Conservation (phyloP, 169 alveolate species). For the Plasmodium reichenowi region DNA sequence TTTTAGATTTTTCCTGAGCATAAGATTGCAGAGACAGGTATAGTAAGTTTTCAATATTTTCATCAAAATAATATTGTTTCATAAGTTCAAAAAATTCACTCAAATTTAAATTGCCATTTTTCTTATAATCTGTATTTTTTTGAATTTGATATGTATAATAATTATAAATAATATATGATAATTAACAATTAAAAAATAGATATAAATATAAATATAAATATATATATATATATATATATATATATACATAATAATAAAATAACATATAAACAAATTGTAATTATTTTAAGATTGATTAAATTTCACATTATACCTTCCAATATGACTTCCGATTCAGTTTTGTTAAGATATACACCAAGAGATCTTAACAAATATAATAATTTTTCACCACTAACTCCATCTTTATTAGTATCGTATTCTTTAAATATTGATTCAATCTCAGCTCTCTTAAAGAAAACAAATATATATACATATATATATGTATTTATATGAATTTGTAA, state of each 20-base stretch:
- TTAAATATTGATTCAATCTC: slow-evolving; percentile 68
- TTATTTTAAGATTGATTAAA: no score
- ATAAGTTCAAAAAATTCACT: slow-evolving; percentile 58
- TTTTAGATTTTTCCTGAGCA: slow-evolving; percentile 46
- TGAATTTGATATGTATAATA: background rate
- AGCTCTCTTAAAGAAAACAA: slow-evolving; percentile 47
- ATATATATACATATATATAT: background rate
- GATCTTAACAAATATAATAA: slow-evolving; percentile 50
- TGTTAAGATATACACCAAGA: slow-evolving; percentile 62
- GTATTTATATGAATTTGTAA: slow-evolving; percentile 6
- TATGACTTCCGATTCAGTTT: slow-evolving; percentile 52
- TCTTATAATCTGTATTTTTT: slow-evolving; percentile 60
- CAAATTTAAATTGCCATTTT: slow-evolving; percentile 68
- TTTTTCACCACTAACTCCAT: slow-evolving; percentile 57
- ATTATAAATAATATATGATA: background rate
- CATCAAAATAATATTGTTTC: slow-evolving; percentile 73
- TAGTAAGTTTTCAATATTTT: slow-evolving; percentile 59
- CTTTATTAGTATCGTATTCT: slow-evolving; percentile 58
- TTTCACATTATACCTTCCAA: slow-evolving; percentile 41
- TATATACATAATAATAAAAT: background rate
- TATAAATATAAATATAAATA: background rate
- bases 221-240: no score
- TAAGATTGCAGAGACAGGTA: slow-evolving; percentile 55
- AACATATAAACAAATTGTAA: slow-evolving; percentile 26
- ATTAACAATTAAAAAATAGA: background rate